phyloP scores from a whole-genome alignment of 371 early-diverging fungal species.

The Mortierella sp. region DNA sequence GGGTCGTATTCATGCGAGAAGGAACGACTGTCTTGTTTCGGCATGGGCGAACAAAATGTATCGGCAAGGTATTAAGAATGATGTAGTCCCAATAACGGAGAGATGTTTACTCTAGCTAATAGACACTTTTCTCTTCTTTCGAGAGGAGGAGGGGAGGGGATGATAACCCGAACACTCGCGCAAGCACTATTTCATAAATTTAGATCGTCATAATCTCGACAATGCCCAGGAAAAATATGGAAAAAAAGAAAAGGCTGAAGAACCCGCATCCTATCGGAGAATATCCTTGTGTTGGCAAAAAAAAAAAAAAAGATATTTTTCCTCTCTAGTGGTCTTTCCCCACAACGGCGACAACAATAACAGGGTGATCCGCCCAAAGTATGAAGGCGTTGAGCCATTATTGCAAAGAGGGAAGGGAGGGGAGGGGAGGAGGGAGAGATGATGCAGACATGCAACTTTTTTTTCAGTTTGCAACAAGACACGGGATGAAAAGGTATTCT shows the following conservation, averaged over 20 bases:
- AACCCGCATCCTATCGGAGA: background rate
- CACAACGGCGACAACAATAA: background rate
- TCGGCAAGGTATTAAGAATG: constrained; percentile 79
- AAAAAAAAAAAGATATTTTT: background rate
- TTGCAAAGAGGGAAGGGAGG: background rate
- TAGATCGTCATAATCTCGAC: background rate
- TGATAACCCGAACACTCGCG: background rate
- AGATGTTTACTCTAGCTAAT: too few relatives aligned
- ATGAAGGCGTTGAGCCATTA: too few relatives aligned
- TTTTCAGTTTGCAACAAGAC: too few relatives aligned
- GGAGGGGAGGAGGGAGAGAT: background rate
- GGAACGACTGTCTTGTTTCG: constrained; percentile 81
- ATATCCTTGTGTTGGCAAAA: background rate
- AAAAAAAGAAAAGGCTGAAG: background rate
- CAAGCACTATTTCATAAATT: background rate
- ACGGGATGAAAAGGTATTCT: too few relatives aligned
- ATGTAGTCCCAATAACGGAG: constrained; percentile 15
- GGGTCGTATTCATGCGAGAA: constrained; percentile 82
- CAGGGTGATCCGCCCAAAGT: background rate
- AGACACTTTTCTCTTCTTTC: background rate
- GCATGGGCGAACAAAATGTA: constrained; percentile 87
- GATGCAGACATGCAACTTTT: background rate
- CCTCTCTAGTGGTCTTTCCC: background rate
- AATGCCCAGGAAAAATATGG: background rate
- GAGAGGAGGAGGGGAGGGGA: background rate